Evolutionary conservation across 1,284 basidiomycete genomes (phyloP), one percentile per base, ranked within the genome.

Genomic region (Cerioporus squamosus): DNA sequence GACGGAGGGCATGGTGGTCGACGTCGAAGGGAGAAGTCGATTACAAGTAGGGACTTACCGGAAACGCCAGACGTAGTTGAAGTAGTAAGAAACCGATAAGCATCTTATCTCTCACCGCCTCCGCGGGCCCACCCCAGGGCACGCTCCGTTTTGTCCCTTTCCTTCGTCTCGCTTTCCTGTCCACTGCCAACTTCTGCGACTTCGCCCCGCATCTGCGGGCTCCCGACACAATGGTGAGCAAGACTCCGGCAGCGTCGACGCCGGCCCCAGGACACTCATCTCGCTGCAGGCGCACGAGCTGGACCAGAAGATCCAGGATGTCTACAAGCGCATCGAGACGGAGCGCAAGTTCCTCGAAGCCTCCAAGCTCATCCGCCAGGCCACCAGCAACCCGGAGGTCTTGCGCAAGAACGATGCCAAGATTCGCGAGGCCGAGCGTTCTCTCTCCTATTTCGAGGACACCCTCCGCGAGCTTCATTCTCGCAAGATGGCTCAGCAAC

Each of bases 301-400:
- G 75, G 90, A 94, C 82, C 86, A 88, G 82, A 95, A 95, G 85
- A 94, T 97, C 73, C 88, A 91, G 75, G 93, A 95, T 77, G 87
- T 96, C 70, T 87, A 91, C 77, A 89, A 86, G 75, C 91, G 93
- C 75, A 96, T 97, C 75, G 86, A 91, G 77, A 95, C 90, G 50
- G 94, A 97, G 79, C 91, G 90, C 76, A 95, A 94, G 82, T 89
- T 96, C 73, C 84, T 97, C 67, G 92, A 96, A 76, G 94, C 90
- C 20, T 89, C 89, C 50, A 86, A 91, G 71, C 82, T 86, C 63
- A 81, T 97, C 60, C 85, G 90, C 50, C 85, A 87, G 71, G 94
- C 93, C 4, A 95, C 94, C 38, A 84, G 79, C 50, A 97, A 97
- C 71, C 91, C 86, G 64, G 94, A 96, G 76, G 94, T 96, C 54